A percentile compares a stretch with the other conserved stretches of the same genome.
phyloP scores from a whole-genome alignment of 83 land plant species.

The Isoetes engelmannii region DNA sequence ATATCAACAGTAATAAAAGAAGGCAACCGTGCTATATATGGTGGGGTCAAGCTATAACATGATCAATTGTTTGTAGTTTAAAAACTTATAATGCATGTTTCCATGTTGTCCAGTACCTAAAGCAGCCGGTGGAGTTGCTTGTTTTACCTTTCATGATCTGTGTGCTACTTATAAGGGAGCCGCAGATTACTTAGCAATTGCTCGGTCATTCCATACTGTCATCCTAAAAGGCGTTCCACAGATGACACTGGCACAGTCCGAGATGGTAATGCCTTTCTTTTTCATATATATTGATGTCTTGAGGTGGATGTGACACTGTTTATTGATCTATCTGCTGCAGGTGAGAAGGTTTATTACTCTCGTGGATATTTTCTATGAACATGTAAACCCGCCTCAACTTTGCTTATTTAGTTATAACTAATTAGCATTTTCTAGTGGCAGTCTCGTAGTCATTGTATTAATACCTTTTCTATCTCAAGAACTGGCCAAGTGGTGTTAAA shows the following conservation, averaged over 20 bases:
- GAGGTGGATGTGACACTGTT: neutral
- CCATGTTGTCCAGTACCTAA: slow-evolving; percentile 24
- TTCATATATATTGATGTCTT: neutral
- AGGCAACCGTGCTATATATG: slow-evolving; percentile 24
- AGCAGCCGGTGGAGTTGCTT: slow-evolving; percentile 36
- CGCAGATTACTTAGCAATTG: slow-evolving; percentile 35
- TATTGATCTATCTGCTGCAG: slow-evolving; percentile 11
- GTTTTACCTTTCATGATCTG: slow-evolving; percentile 29
- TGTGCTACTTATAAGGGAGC: slow-evolving; percentile 38
- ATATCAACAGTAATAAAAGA: slow-evolving; percentile 24
- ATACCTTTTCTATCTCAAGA: neutral
- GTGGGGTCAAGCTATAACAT: slow-evolving; percentile 2
- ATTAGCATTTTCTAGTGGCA: too few relatives aligned
- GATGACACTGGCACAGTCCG: slow-evolving; percentile 29
- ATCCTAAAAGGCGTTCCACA: slow-evolving; percentile 29
- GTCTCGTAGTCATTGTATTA: neutral
- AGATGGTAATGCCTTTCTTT: slow-evolving; percentile 19
- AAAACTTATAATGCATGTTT: neutral
- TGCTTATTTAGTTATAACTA: neutral
- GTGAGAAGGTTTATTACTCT: slow-evolving; percentile 38
- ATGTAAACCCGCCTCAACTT: slow-evolving; percentile 11
- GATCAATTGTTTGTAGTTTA: neutral
- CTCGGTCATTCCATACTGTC: slow-evolving; percentile 33
- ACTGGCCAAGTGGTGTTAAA: too few relatives aligned
- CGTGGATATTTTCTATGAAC: slow-evolving; percentile 36